These are phyloP conservation scores for Myxozyma udenii DNA, from an alignment of 805 yeast species.

Conservation along the genomic window DNA sequence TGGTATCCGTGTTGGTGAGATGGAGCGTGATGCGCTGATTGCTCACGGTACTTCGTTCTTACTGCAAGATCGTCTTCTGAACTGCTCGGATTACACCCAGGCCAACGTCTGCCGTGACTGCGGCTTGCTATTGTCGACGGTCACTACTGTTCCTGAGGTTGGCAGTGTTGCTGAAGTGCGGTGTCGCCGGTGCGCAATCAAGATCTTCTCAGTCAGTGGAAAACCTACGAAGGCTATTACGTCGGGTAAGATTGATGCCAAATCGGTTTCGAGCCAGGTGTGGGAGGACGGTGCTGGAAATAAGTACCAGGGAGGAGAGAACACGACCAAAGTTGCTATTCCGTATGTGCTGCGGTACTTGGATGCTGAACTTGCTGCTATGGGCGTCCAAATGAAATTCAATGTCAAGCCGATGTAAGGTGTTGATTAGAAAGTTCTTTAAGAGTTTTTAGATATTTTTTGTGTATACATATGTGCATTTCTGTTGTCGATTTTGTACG, in stretches of 20 bases:
- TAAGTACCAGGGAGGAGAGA: conserved; percentile 84
- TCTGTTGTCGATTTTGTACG: background rate
- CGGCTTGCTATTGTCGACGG: conserved; percentile 88
- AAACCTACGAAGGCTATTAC: background rate
- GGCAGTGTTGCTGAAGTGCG: conserved; percentile 72
- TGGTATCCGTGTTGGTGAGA: conserved; percentile 99
- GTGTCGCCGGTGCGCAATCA: conserved; percentile 87
- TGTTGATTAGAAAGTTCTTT: too few relatives aligned
- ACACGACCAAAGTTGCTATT: conserved; percentile 93
- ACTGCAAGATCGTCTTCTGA: conserved; percentile 88
- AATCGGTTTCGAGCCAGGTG: conserved; percentile 53
- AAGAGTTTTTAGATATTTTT: background rate
- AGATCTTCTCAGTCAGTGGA: conserved; percentile 45
- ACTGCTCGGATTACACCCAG: conserved; percentile 94
- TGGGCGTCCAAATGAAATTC: conserved; percentile 93
- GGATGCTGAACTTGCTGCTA: conserved; percentile 93
- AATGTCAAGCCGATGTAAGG: conserved; percentile 62
- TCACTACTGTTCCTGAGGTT: conserved; percentile 83
- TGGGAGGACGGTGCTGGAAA: conserved; percentile 99
- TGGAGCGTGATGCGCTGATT: conserved; percentile 98
- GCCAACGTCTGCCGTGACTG: conserved; percentile 86
- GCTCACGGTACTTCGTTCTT: conserved; percentile 97
- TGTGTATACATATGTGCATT: background rate
- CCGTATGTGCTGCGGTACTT: conserved; percentile 94
- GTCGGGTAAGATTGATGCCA: conserved; percentile 45